phyloP scores from a whole-genome alignment of 257 asterid species.

The Cinchona pubescens region DNA sequence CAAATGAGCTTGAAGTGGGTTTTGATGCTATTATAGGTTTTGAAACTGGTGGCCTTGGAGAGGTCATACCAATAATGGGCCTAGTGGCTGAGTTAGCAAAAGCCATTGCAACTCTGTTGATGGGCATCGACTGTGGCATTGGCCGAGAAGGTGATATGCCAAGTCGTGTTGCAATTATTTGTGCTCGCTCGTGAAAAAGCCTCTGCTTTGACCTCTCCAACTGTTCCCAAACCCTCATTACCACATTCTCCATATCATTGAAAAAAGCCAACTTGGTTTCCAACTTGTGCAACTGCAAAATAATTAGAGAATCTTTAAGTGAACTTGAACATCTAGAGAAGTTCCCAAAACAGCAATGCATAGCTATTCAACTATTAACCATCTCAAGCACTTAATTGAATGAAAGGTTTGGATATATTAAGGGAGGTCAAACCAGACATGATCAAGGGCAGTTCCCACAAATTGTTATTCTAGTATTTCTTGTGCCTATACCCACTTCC shows the following conservation, averaged over 20 bases:
- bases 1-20: slow-evolving; percentile 46
- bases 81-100: slow-evolving; percentile 51
- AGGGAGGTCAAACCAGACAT: not conserved
- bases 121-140: slow-evolving; percentile 45
- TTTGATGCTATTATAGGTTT: slow-evolving; percentile 57
- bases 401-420: not conserved
- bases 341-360: not conserved
- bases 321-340: not conserved
- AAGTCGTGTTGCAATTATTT: slow-evolving; percentile 71
- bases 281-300: slow-evolving; percentile 80
- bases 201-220: slow-evolving; percentile 83
- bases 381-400: not conserved
- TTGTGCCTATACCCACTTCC: not conserved
- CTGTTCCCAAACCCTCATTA: slow-evolving; percentile 73
- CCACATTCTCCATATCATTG: slow-evolving; percentile 73
- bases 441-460: not conserved
- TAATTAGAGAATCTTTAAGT: not conserved
- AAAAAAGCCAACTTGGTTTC: slow-evolving; percentile 83
- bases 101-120: slow-evolving; percentile 52
- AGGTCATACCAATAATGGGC: slow-evolving; percentile 55
- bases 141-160: slow-evolving; percentile 71
- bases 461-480: not conserved
- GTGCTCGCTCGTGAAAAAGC: slow-evolving; percentile 87
- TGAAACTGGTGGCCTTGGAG: slow-evolving; percentile 59
- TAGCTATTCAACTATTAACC: not conserved